Evolutionary conservation across 148 eudicot genomes (phyloP), one percentile per base, ranked within the genome.

Genomic region (Rhododendron mucronatum): DNA sequence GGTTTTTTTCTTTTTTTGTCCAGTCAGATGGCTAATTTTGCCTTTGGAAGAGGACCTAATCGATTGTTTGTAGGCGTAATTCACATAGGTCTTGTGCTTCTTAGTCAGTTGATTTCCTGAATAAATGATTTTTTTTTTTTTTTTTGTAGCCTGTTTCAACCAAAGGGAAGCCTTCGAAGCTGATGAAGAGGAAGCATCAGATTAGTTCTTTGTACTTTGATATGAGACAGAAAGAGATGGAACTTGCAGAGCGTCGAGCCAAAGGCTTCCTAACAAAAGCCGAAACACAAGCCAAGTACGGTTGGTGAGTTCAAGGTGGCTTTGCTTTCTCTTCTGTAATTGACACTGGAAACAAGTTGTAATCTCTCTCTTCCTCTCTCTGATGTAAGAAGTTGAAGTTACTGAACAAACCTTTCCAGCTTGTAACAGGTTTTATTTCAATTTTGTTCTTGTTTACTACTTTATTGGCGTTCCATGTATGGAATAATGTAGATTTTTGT

Each of bases 101-200:
- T 30, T 87, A 16, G 26, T 12, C 16, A 18, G 7, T 41, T 12
- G 39, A 7, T 74, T 30, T 83, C 20, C 20, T 37, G 67, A 39
- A 50, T 39, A 18, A 61, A 30, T 47, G 14, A 13, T 67, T 16
- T 1, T 5, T 63, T 63, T 23, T 63, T 63, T 23, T 39, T 45
- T 6, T 45, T 20, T 77, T 88, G 83, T 84, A 96, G 99, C 95
- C 99, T 77, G 93, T 90, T 74, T 90, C 99, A 44, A 83, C 93
- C 12, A 91, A 94, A 86, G 95, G 95, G 67, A 95, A 94, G 89
- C 98, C 98, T 55, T 39, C 95, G 3, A 96, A 96, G 92, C 88
- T 95, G 93, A 96, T 92, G 82, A 96, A 96, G 89, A 92, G 99
- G 88, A 96, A 95, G 91, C 98, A 96, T 91, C 99, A 95, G 86